These are phyloP conservation scores for Arachnomyces sp. DNA, from an alignment of 2,329 filamentous ascomycete genomes.

Conservation along the genomic window DNA sequence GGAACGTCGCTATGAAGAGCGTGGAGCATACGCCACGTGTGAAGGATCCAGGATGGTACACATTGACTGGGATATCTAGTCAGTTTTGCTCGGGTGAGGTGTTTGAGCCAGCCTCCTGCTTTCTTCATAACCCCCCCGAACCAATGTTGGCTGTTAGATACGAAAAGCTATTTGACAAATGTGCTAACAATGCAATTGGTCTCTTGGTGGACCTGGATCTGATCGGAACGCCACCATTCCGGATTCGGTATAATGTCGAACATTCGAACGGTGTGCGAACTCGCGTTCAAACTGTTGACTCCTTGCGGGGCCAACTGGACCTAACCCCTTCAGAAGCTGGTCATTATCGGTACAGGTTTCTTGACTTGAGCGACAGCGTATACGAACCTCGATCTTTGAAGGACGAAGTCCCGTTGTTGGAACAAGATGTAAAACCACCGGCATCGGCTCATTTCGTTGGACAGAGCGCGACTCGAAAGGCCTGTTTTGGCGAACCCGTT, in stretches of 20 bases:
- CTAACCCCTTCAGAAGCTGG: conserved; percentile 75
- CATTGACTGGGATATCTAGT: conserved; percentile 69
- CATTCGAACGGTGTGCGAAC: conserved; percentile 50
- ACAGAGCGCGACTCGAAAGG: conserved; percentile 48
- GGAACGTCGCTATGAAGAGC: conserved; percentile 50
- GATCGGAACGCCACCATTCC: conserved; percentile 85
- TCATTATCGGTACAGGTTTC: conserved; percentile 79
- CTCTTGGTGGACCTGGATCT: conserved; percentile 82
- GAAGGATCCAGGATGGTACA: conserved; percentile 76
- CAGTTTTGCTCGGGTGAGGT: conserved; percentile 81
- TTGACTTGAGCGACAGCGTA: conserved; percentile 70
- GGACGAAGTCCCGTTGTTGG: conserved; percentile 57
- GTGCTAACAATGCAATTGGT: conserved; percentile 86
- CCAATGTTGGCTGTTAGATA: conserved; percentile 66
- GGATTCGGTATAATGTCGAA: conserved; percentile 67
- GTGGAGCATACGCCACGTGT: conserved; percentile 60
- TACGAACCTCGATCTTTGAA: conserved; percentile 62
- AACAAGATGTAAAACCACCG: conserved; percentile 89
- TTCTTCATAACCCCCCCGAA: conserved; percentile 83
- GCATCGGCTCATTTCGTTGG: conserved; percentile 67
- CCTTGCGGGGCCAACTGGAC: conserved; percentile 74
- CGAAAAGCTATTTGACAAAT: conserved; percentile 88
- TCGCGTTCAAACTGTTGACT: conserved; percentile 53
- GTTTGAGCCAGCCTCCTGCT: conserved; percentile 86
- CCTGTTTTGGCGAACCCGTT: conserved; percentile 77